These are phyloP conservation scores for Sarcomyxa edulis DNA, from an alignment of 768 basidiomycete genomes.

Conservation along the genomic window DNA sequence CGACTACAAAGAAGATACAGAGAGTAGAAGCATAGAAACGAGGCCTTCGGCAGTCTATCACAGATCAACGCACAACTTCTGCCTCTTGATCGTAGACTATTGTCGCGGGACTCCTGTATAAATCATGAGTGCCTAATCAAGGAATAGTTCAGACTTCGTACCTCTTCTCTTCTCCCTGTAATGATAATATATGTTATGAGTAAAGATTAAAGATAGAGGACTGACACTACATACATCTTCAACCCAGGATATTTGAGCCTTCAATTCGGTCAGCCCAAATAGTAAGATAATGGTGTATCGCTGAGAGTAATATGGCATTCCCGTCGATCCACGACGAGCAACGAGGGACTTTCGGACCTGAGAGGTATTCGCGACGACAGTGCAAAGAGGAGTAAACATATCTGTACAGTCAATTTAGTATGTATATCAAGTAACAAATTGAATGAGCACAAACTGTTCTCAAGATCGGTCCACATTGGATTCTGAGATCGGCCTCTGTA, in stretches of 20 bases:
- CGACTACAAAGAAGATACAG: too few species aligned
- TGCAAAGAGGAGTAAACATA: slow-evolving; percentile 3
- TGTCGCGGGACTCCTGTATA: slow-evolving; percentile 2
- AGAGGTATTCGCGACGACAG: slow-evolving; percentile 3
- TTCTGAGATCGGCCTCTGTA: neutral
- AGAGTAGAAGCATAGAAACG: too few species aligned
- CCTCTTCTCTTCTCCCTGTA: too few species aligned
- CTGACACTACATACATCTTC: slow-evolving; percentile 20
- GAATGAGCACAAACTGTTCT: neutral
- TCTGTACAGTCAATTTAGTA: slow-evolving; percentile 1
- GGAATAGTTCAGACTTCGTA: too few species aligned
- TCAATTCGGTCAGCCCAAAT: slow-evolving; percentile 36
- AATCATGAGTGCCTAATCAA: neutral
- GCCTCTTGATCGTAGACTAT: slow-evolving; percentile 1
- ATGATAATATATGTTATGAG: too few species aligned
- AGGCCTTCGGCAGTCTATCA: too few species aligned
- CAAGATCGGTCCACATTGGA: slow-evolving; percentile 2
- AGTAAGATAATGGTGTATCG: slow-evolving; percentile 30
- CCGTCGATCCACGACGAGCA: neutral
- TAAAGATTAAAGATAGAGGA: neutral
- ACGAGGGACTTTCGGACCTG: neutral
- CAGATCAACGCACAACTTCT: too few species aligned
- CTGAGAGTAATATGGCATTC: slow-evolving; percentile 10
- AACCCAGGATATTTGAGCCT: slow-evolving; percentile 34
- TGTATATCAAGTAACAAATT: neutral